Evolutionary conservation across 2,329 filamentous ascomycete genomes (phyloP).

Genomic region (Bipolaris victoriae): DNA sequence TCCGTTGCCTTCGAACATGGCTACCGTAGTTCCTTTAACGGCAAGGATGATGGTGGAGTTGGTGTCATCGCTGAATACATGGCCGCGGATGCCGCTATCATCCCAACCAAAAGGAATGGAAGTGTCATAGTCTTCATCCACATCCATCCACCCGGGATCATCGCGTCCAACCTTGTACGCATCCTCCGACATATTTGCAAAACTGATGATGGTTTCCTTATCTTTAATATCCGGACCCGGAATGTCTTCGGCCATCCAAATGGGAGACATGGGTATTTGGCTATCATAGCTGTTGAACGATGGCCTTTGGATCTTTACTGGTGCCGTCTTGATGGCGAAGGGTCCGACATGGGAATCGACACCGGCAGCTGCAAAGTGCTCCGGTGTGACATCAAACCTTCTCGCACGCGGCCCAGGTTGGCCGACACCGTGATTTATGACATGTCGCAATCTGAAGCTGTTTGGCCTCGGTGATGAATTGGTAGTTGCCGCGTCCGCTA

Average conservation of each 20-base stretch:
- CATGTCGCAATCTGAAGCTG: constrained; percentile 38
- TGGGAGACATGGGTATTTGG: constrained; percentile 37
- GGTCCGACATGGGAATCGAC: constrained; percentile 35
- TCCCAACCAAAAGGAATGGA: constrained; percentile 47
- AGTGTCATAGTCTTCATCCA: constrained; percentile 39
- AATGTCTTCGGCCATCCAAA: constrained; percentile 40
- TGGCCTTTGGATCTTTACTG: constrained; percentile 41
- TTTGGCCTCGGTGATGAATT: constrained; percentile 9
- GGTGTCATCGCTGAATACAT: constrained; percentile 43
- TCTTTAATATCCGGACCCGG: constrained; percentile 41
- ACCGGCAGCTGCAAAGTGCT: constrained; percentile 30
- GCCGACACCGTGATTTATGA: constrained; percentile 46
- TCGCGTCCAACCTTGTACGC: constrained; percentile 43
- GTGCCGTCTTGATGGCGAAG: constrained; percentile 38
- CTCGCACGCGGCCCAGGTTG: constrained; percentile 42
- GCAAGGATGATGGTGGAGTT: constrained; percentile 44
- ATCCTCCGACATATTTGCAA: constrained; percentile 47
- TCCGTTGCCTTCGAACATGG: constrained; percentile 47
- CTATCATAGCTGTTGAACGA: constrained; percentile 24
- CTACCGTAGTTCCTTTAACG: constrained; percentile 45
- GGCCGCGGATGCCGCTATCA: constrained; percentile 46
- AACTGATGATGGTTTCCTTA: constrained; percentile 43
- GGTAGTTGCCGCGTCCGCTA: constrained; percentile 10
- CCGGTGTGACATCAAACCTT: constrained; percentile 39
- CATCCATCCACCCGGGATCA: constrained; percentile 45